Conservation (phyloP, 1,284 basidiomycete genomes). For the Puccinia horiana region DNA sequence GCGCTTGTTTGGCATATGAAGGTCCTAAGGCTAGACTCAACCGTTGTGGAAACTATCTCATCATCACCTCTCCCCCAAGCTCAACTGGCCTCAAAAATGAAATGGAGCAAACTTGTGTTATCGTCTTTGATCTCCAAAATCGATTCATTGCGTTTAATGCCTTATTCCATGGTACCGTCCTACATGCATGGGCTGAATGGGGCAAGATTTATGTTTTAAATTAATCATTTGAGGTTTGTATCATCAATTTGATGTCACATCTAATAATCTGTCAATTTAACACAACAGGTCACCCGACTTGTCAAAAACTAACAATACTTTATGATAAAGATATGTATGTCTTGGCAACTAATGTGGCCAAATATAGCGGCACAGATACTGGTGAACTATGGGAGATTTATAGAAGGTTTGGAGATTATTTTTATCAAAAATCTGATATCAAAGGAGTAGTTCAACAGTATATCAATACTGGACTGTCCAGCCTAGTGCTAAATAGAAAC, state of each 20-base stretch:
- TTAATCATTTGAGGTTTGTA: conserved; percentile 70
- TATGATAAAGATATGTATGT: conserved; percentile 67
- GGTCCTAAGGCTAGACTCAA: conserved; percentile 69
- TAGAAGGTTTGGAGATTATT: conserved; percentile 83
- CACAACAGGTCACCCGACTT: conserved; percentile 58
- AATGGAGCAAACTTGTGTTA: conserved; percentile 77
- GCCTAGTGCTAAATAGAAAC: too few relatives aligned
- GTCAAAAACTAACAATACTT: conserved; percentile 75
- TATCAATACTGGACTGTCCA: conserved; percentile 80
- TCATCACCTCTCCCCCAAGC: conserved; percentile 84
- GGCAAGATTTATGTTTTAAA: conserved; percentile 74
- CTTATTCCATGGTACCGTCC: conserved; percentile 74
- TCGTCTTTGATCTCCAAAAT: conserved; percentile 88
- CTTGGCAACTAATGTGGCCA: conserved; percentile 71
- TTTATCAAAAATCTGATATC: conserved; percentile 87
- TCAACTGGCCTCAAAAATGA: conserved; percentile 52
- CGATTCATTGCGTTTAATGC: conserved; percentile 83
- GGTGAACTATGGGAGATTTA: conserved; percentile 80
- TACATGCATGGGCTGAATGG: conserved; percentile 77
- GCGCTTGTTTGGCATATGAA: conserved; percentile 85
- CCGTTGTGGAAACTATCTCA: conserved; percentile 66
- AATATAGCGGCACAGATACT: conserved; percentile 62
- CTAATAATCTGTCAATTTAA: not conserved
- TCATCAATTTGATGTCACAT: not conserved
- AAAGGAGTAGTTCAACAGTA: conserved; percentile 92